Evolutionary conservation across 257 asterid genomes (phyloP).

Genomic region (Solanum chilense): DNA sequence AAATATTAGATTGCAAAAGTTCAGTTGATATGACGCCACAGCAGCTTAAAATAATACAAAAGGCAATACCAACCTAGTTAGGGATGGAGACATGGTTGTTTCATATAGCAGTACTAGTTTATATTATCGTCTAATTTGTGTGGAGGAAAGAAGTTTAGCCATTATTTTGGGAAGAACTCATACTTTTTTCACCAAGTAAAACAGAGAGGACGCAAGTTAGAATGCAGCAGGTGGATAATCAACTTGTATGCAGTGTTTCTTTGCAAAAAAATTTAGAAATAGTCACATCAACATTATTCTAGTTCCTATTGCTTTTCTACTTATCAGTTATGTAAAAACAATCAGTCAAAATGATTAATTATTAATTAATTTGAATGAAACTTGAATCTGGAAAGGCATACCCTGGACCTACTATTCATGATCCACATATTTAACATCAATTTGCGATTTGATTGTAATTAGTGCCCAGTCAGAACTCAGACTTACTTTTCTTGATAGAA

Average conservation of each 20-base stretch:
- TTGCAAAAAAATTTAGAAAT: not conserved
- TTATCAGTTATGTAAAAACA: not conserved
- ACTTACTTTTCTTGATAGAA: slow-evolving; percentile 78
- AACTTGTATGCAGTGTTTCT: not conserved
- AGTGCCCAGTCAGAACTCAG: not conserved
- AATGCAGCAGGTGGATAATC: not conserved
- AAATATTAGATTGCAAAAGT: not conserved
- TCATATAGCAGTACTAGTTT: not conserved
- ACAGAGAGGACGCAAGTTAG: not conserved
- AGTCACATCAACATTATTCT: not conserved
- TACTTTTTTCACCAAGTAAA: not conserved
- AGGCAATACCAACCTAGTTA: not conserved
- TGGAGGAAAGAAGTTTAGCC: not conserved
- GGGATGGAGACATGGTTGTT: not conserved
- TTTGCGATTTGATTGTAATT: not conserved
- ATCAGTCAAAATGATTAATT: not conserved
- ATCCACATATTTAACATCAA: not conserved
- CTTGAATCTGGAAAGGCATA: not conserved
- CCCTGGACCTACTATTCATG: not conserved
- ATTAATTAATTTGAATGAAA: too few relatives aligned
- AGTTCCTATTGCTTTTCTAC: not conserved
- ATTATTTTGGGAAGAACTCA: not conserved
- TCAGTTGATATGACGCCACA: not conserved
- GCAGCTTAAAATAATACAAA: not conserved
- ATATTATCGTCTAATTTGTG: not conserved